Evolutionary conservation across 1,284 basidiomycete genomes (phyloP).

Genomic region (Leccinum griseonigrum): DNA sequence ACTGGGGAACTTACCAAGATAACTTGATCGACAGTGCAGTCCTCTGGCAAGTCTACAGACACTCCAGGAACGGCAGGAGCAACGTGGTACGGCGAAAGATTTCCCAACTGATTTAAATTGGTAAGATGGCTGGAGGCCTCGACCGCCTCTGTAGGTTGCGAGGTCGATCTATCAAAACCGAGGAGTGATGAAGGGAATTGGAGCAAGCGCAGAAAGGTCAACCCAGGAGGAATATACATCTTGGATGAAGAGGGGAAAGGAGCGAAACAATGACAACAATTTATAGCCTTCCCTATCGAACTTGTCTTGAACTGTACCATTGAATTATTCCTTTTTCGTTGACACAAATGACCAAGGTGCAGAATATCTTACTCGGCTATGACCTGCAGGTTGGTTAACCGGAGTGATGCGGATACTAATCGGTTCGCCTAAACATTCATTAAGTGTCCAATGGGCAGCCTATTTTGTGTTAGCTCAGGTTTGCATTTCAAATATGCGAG

Average conservation of each 20-base stretch:
- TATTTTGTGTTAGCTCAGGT: too few species aligned
- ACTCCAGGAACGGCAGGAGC: slow-evolving; percentile 33
- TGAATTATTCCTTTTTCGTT: too few species aligned
- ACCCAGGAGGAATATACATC: not conserved
- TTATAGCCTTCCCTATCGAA: not conserved
- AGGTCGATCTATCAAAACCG: not conserved
- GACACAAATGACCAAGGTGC: too few species aligned
- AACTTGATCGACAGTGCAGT: slow-evolving; percentile 44
- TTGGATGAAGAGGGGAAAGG: not conserved
- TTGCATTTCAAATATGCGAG: too few species aligned
- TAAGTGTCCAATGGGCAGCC: too few species aligned
- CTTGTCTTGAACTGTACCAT: too few species aligned
- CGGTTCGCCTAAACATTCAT: too few species aligned
- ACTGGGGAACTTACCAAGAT: slow-evolving; percentile 28
- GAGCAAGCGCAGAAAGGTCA: not conserved
- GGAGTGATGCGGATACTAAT: too few species aligned
- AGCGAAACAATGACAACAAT: not conserved
- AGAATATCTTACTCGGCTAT: too few species aligned
- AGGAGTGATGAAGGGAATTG: not conserved
- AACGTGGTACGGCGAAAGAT: not conserved
- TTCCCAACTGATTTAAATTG: not conserved
- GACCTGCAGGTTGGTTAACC: too few species aligned
- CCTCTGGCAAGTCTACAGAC: slow-evolving; percentile 36
- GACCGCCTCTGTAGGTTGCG: not conserved
- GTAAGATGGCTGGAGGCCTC: not conserved